Percentiles rank a stretch among this genome's conserved stretches.
phyloP scores from a whole-genome alignment of 1,284 basidiomycete genomes.

The Kwoniella shivajii region DNA sequence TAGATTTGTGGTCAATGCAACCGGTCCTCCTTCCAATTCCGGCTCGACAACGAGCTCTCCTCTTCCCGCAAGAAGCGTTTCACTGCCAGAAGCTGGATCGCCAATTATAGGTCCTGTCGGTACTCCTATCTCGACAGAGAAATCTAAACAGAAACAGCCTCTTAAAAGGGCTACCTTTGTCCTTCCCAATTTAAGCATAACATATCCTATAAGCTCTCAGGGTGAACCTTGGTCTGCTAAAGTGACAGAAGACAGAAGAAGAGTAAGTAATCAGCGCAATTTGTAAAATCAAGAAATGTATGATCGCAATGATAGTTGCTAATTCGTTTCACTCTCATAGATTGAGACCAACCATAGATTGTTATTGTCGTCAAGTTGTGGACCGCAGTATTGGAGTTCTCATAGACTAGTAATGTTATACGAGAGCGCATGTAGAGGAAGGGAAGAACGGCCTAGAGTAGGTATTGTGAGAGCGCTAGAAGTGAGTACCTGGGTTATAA shows the following conservation, averaged over 20 bases:
- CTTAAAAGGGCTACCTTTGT: constrained; percentile 84
- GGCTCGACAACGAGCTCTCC: constrained; percentile 16
- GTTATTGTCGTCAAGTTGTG: constrained; percentile 57
- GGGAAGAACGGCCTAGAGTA: constrained; percentile 65
- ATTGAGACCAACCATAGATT: constrained; percentile 62
- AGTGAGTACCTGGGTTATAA: no score
- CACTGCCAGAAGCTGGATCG: constrained; percentile 20
- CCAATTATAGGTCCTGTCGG: constrained; percentile 1
- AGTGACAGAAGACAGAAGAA: constrained; percentile 56
- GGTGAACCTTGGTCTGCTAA: constrained; percentile 75
- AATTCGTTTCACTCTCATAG: constrained; percentile 20
- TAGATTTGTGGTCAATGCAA: constrained; percentile 17
- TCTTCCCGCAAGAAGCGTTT: constrained; percentile 13
- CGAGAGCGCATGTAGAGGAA: constrained; percentile 50
- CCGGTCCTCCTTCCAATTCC: not conserved
- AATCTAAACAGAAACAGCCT: constrained; percentile 53
- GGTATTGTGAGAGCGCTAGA: constrained; percentile 69
- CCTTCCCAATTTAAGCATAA: constrained; percentile 73
- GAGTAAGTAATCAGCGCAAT: constrained; percentile 25
- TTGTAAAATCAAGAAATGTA: no score
- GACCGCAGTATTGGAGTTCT: constrained; percentile 52
- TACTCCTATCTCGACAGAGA: constrained; percentile 21
- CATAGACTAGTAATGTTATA: constrained; percentile 48
- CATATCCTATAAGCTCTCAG: constrained; percentile 79
- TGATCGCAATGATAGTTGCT: not conserved